Conservation (phyloP, 441 rosid species). For the Breynia disticha region DNA sequence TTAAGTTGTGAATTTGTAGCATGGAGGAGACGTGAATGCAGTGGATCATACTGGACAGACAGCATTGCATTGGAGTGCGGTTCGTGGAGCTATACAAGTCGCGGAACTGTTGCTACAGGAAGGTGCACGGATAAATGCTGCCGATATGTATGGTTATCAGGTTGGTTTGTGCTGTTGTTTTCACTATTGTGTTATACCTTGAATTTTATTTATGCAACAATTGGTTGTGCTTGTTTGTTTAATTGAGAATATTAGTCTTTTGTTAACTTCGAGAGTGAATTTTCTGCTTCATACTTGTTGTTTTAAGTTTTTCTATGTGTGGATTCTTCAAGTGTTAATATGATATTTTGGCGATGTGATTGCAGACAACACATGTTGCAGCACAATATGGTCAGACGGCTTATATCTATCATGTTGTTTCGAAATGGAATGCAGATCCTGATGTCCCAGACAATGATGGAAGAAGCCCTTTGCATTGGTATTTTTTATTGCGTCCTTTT, state of each 20-base stretch:
- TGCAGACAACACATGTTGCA: conserved; percentile 88
- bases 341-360: conserved; percentile 12
- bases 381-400: conserved; percentile 98
- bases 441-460: conserved; percentile 87
- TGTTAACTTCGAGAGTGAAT: too few relatives aligned
- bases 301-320: too few relatives aligned
- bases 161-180: conserved; percentile 34
- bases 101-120: conserved; percentile 78
- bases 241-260: too few relatives aligned
- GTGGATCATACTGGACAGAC: conserved; percentile 92
- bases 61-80: conserved; percentile 98
- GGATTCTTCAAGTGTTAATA: too few relatives aligned
- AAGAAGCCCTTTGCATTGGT: conserved; percentile 94
- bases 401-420: conserved; percentile 76
- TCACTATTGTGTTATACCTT: conserved; percentile 6
- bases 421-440: conserved; percentile 94
- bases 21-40: conserved; percentile 81
- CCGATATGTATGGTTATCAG: conserved; percentile 89
- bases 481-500: conserved; percentile 11
- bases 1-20: too few relatives aligned
- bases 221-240: too few relatives aligned
- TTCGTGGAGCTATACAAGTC: conserved; percentile 79
- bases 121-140: conserved; percentile 63
- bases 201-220: too few relatives aligned
- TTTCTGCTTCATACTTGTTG: too few relatives aligned